Percentiles rank a stretch among this genome's conserved stretches.
These are phyloP conservation scores for Calonectria honghensis DNA, from an alignment of 2,329 filamentous ascomycete genomes.

Conservation along the genomic window DNA sequence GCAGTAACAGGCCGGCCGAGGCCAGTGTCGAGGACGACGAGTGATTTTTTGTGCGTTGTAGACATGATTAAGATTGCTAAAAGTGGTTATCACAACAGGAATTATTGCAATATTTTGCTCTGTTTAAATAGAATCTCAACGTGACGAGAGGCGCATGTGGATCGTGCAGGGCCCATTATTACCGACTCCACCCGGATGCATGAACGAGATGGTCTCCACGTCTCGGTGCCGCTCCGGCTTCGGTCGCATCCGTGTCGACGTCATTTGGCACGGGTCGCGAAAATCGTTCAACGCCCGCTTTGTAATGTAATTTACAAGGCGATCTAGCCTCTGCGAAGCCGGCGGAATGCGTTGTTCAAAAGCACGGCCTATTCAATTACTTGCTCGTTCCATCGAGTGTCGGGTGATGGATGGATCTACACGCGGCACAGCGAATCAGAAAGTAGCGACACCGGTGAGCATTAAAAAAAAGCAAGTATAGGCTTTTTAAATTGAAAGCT, in stretches of 20 bases:
- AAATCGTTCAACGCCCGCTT: slow-evolving; percentile 2
- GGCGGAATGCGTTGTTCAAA: neutral
- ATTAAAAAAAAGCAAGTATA: neutral
- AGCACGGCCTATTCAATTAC: neutral
- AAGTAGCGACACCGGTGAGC: neutral
- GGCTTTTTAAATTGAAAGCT: neutral
- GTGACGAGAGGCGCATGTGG: slow-evolving; percentile 1
- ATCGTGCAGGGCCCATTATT: neutral
- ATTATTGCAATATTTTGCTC: neutral
- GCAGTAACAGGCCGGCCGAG: slow-evolving; percentile 2
- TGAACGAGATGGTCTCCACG: slow-evolving; percentile 24
- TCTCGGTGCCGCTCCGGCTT: slow-evolving; percentile 7
- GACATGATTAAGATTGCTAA: neutral
- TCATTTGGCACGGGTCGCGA: neutral
- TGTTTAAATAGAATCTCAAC: slow-evolving; percentile 17
- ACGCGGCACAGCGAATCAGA: neutral
- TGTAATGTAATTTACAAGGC: neutral
- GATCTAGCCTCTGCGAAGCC: neutral
- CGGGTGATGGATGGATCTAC: neutral
- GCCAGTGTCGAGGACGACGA: slow-evolving; percentile 12
- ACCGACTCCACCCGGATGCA: slow-evolving; percentile 2
- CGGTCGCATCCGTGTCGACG: slow-evolving; percentile 7
- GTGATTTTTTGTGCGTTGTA: neutral
- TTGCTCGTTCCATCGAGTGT: neutral
- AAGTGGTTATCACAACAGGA: neutral